phyloP scores from a whole-genome alignment of 2,329 filamentous ascomycete genomes.

The Penicillium sp. region DNA sequence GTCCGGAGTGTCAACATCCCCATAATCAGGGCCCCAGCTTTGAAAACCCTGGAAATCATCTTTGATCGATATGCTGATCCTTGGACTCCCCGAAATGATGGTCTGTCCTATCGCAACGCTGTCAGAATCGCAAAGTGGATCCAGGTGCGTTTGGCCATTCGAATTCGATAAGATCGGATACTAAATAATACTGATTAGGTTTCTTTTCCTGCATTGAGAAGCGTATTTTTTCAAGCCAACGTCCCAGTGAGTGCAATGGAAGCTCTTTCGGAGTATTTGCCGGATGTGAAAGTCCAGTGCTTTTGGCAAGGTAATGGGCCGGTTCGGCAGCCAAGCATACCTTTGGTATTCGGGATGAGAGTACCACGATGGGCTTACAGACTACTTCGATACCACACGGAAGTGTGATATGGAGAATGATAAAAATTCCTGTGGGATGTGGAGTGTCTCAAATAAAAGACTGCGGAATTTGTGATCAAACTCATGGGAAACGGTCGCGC shows the following conservation, averaged over 20 bases:
- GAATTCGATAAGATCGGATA: neutral
- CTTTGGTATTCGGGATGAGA: neutral
- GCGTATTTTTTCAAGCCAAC: neutral
- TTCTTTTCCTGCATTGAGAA: neutral
- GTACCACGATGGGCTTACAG: neutral
- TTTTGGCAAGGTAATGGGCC: too few relatives aligned
- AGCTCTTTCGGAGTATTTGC: neutral
- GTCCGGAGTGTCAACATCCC: neutral
- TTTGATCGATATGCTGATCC: neutral
- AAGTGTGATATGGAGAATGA: too few relatives aligned
- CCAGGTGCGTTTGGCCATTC: neutral
- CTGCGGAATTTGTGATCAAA: too few relatives aligned
- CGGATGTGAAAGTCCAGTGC: neutral
- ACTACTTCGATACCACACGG: too few relatives aligned
- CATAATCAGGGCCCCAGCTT: neutral
- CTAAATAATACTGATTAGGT: neutral
- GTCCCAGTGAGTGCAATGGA: neutral
- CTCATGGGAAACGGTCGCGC: too few relatives aligned
- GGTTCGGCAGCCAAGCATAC: neutral
- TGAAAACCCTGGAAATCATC: neutral
- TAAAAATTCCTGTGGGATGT: too few relatives aligned
- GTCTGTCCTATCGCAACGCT: neutral
- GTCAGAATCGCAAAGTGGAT: neutral
- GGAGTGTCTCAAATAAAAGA: too few relatives aligned
- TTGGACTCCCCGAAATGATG: neutral